A percentile compares a stretch with the other conserved stretches of the same genome.
phyloP scores from a whole-genome alignment of 495 filamentous ascomycete species.

The Penicillium flavigenum region DNA sequence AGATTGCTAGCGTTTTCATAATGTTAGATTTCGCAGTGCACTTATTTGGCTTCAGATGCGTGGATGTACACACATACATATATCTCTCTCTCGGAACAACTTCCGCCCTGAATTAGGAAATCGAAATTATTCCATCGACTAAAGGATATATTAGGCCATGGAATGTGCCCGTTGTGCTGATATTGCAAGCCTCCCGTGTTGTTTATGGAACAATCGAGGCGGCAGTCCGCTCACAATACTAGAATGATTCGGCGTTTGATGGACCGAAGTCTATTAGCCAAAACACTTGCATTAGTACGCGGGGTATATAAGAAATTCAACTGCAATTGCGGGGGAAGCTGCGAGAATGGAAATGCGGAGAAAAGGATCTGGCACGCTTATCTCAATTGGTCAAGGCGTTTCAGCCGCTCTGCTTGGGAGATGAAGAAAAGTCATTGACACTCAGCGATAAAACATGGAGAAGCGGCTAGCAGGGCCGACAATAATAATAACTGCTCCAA shows the following conservation, averaged over 20 bases:
- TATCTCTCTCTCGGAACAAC: not conserved
- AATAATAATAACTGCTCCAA: not conserved
- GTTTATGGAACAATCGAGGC: conserved; percentile 18
- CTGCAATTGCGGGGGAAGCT: not conserved
- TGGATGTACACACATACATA: not conserved
- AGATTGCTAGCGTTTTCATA: conserved; percentile 13
- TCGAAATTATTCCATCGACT: not conserved
- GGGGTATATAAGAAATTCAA: not conserved
- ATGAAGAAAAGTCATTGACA: not conserved
- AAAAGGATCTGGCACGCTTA: not conserved
- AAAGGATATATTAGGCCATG: not conserved
- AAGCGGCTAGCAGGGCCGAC: not conserved
- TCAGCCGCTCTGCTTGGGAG: not conserved
- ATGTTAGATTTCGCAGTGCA: not conserved
- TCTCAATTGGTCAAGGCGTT: conserved; percentile 15
- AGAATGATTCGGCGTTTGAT: not conserved
- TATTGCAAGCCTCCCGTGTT: conserved; percentile 13
- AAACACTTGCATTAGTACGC: not conserved
- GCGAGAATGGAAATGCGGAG: not conserved
- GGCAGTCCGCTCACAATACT: not conserved
- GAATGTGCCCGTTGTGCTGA: not conserved
- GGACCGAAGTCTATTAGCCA: not conserved
- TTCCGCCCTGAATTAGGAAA: conserved; percentile 17
- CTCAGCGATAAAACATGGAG: not conserved
- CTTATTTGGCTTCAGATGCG: not conserved